Evolutionary conservation across 1,284 basidiomycete species (phyloP).

Genomic region (Hemileia vastatrix): DNA sequence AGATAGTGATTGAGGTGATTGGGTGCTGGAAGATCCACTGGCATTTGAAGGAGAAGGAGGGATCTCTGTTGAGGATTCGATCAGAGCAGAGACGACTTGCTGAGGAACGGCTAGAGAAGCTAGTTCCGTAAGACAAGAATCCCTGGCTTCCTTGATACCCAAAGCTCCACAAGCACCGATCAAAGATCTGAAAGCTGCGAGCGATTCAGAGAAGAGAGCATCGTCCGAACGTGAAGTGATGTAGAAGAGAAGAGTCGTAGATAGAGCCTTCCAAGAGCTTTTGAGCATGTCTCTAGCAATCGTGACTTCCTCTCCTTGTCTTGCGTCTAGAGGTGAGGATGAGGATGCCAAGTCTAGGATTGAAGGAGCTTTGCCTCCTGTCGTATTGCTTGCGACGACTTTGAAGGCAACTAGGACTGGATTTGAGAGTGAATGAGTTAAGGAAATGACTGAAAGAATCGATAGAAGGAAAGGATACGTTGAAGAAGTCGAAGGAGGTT

Average conservation of each 20-base stretch:
- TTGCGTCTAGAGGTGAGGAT: too few species aligned
- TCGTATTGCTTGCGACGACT: not conserved
- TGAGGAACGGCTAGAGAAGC: constrained; percentile 78
- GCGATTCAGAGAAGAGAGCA: constrained; percentile 70
- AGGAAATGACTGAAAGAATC: constrained; percentile 73
- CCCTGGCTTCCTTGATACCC: constrained; percentile 67
- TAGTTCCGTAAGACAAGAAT: constrained; percentile 78
- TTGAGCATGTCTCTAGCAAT: constrained; percentile 67
- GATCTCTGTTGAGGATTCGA: constrained; percentile 37
- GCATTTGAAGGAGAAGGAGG: not conserved
- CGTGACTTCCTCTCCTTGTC: constrained; percentile 48
- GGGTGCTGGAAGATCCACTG: constrained; percentile 56
- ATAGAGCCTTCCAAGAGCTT: constrained; percentile 74
- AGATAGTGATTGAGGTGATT: constrained; percentile 61
- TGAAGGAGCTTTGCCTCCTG: constrained; percentile 53
- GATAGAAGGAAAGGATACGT: constrained; percentile 83
- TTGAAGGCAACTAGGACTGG: too few species aligned
- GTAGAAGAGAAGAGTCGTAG: constrained; percentile 76
- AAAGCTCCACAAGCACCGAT: constrained; percentile 82
- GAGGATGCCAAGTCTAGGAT: constrained; percentile 57
- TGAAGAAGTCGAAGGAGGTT: constrained; percentile 81
- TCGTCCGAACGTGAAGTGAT: constrained; percentile 79
- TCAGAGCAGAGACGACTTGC: constrained; percentile 71
- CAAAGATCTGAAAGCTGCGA: constrained; percentile 69
- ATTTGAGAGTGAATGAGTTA: constrained; percentile 60